Conservation (phyloP, 805 yeast species). For the Wilhelminamyces savonicus region DNA sequence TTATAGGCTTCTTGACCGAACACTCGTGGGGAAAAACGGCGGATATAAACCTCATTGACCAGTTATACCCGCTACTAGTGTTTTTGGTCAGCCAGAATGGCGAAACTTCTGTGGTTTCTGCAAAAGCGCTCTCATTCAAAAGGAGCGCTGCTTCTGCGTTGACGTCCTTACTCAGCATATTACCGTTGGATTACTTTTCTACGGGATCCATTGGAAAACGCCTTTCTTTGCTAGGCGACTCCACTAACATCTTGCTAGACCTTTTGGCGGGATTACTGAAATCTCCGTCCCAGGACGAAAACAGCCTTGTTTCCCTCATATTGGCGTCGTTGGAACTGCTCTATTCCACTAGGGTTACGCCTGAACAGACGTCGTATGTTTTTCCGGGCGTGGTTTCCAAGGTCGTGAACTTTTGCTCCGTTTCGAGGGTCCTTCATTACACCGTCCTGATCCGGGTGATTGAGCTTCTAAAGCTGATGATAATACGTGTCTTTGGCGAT, state of each 20-base stretch:
- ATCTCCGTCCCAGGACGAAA: constrained; percentile 12
- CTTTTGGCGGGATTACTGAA: constrained; percentile 6
- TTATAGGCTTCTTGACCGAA: constrained; percentile 21
- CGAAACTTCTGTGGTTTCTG: constrained; percentile 1
- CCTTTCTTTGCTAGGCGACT: constrained; percentile 23
- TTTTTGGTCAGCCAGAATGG: constrained; percentile 8
- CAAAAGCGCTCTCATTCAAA: constrained; percentile 10
- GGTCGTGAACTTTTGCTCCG: constrained; percentile 20
- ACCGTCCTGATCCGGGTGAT: constrained; percentile 14
- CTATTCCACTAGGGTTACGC: constrained; percentile 11
- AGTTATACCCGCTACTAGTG: constrained; percentile 26
- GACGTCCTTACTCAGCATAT: constrained; percentile 6
- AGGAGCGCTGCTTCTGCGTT: constrained; percentile 10
- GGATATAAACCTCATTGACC: constrained; percentile 23
- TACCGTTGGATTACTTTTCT: constrained; percentile 15
- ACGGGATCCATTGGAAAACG: constrained; percentile 5
- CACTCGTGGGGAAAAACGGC: constrained; percentile 24
- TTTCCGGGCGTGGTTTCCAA: constrained; percentile 36
- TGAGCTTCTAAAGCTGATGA: constrained; percentile 13
- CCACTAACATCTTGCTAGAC: constrained; percentile 19
- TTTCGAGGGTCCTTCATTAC: constrained; percentile 16
- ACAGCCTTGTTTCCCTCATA: constrained; percentile 3
- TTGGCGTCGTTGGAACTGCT: constrained; percentile 9
- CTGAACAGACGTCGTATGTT: constrained; percentile 30
- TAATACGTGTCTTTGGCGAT: constrained; percentile 28